Conservation (phyloP, 495 filamentous ascomycete genomes). For the Bacidia gigantensis region DNA sequence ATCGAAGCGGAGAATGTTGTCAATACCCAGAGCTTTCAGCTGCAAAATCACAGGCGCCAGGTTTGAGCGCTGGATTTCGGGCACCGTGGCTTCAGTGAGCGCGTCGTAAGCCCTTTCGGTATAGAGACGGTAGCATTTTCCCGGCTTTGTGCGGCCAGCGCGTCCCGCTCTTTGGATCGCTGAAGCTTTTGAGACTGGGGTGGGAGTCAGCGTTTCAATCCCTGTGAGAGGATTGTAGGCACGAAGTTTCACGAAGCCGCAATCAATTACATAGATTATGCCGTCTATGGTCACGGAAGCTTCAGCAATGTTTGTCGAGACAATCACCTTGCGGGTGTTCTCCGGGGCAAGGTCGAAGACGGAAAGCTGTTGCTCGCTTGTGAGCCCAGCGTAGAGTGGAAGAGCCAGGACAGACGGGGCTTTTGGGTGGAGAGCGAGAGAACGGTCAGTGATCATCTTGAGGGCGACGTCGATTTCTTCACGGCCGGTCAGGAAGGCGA, state of each 20-base stretch:
- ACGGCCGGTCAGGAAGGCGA: slow-evolving; percentile 83
- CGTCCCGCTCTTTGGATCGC: slow-evolving; percentile 85
- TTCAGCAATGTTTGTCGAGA: slow-evolving; percentile 94
- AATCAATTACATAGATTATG: slow-evolving; percentile 85
- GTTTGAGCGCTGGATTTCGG: slow-evolving; percentile 89
- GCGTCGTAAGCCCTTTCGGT: slow-evolving; percentile 59
- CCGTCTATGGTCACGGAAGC: slow-evolving; percentile 90
- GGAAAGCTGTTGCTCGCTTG: slow-evolving; percentile 81
- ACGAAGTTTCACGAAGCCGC: slow-evolving; percentile 81
- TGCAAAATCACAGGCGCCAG: slow-evolving; percentile 84
- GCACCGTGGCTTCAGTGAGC: slow-evolving; percentile 62
- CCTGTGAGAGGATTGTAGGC: slow-evolving; percentile 76
- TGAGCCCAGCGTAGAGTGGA: slow-evolving; percentile 80
- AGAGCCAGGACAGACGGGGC: slow-evolving; percentile 58
- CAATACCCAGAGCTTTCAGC: slow-evolving; percentile 90
- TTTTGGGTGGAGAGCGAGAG: slow-evolving; percentile 56
- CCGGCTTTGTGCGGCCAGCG: slow-evolving; percentile 80
- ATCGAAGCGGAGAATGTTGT: slow-evolving; percentile 84
- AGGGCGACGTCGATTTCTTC: slow-evolving; percentile 84
- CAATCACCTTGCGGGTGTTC: slow-evolving; percentile 78
- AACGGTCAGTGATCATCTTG: slow-evolving; percentile 64
- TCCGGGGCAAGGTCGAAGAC: slow-evolving; percentile 81
- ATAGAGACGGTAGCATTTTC: slow-evolving; percentile 91
- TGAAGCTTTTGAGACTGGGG: slow-evolving; percentile 80
- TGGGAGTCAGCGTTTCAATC: slow-evolving; percentile 84